Evolutionary conservation across 2,329 filamentous ascomycete species (phyloP).

Genomic region (Metarhizium guizhouense): DNA sequence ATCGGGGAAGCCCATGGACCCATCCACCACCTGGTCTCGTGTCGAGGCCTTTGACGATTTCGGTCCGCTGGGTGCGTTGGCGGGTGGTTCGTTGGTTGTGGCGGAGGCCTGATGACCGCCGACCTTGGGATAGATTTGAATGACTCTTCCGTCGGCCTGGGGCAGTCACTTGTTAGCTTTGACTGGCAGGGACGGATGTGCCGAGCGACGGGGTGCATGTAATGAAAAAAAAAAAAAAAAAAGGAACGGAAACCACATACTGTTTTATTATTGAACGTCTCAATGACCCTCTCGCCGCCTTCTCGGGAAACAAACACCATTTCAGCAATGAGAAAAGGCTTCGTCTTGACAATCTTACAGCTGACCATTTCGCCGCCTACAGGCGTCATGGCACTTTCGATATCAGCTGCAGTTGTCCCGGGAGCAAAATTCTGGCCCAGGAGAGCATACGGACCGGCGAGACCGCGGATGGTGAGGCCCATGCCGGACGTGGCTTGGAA

Average conservation of each 20-base stretch:
- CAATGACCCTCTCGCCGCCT: constrained; percentile 65
- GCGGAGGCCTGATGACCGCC: constrained; percentile 27
- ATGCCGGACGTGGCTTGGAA: constrained; percentile 10
- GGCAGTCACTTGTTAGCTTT: neutral
- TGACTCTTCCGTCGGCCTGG: constrained; percentile 63
- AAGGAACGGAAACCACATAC: constrained; percentile 33
- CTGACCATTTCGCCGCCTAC: constrained; percentile 60
- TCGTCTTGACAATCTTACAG: constrained; percentile 58
- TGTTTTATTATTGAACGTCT: constrained; percentile 70
- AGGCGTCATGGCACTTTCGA: constrained; percentile 72
- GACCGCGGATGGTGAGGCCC: constrained; percentile 64
- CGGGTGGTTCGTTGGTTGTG: constrained; percentile 16
- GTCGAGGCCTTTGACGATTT: constrained; percentile 15
- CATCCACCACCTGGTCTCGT: constrained; percentile 39
- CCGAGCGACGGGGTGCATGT: neutral
- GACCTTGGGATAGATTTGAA: constrained; percentile 64
- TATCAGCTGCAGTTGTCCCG: constrained; percentile 73
- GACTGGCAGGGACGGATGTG: too few relatives aligned
- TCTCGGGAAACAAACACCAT: constrained; percentile 64
- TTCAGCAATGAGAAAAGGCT: constrained; percentile 68
- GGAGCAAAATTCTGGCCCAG: constrained; percentile 75
- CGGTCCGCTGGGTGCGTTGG: constrained; percentile 23
- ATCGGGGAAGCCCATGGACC: constrained; percentile 45
- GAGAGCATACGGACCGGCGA: constrained; percentile 62
- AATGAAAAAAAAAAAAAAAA: neutral